Evolutionary conservation across 257 asterid genomes (phyloP).

Genomic region (Nicotiana benthamiana): DNA sequence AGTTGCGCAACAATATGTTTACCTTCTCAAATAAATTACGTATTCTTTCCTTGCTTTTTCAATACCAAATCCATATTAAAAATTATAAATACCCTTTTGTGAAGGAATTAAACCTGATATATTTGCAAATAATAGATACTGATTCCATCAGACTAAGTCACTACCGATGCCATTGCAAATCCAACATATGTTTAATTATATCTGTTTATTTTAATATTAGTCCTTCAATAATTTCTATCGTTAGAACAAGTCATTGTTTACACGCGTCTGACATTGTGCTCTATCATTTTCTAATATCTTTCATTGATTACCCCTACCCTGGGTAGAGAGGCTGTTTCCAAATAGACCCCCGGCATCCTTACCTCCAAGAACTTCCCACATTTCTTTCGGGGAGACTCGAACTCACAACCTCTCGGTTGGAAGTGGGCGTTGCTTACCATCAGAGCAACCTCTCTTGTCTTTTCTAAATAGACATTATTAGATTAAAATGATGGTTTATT

Average conservation of each 20-base stretch:
- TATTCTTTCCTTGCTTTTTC: background rate
- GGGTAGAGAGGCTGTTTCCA: too few species aligned
- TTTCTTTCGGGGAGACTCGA: too few species aligned
- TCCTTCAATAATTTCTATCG: background rate
- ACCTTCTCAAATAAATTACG: background rate
- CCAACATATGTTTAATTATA: background rate
- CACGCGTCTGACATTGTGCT: background rate
- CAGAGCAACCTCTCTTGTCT: too few species aligned
- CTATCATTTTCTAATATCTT: too few species aligned
- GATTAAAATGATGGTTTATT: too few species aligned
- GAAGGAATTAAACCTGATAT: background rate
- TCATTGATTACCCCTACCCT: too few species aligned
- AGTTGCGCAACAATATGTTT: background rate
- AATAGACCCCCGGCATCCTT: too few species aligned
- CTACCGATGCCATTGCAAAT: background rate
- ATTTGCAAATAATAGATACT: background rate
- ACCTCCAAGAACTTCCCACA: too few species aligned
- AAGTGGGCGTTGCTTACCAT: too few species aligned
- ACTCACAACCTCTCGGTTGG: too few species aligned
- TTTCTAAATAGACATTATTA: too few species aligned
- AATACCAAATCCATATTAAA: background rate
- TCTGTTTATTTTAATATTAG: background rate
- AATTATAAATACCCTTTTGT: background rate
- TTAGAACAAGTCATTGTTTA: background rate
- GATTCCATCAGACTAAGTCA: background rate